Evolutionary conservation across 768 basidiomycete species (phyloP).

Genomic region (Erythrobasidium yunnanense): DNA sequence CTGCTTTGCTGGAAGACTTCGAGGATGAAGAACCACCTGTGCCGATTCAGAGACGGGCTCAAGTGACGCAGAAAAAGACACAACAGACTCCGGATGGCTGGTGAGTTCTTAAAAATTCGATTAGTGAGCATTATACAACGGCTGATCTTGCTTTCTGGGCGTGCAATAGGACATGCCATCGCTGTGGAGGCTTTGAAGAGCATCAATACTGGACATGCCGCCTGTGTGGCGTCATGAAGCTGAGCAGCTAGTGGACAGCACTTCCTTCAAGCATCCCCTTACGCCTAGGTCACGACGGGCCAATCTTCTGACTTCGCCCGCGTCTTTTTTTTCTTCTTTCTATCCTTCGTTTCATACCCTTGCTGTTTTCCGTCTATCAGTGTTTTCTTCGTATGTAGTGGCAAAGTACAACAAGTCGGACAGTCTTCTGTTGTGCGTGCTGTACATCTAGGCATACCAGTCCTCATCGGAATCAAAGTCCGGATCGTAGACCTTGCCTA

Average conservation of each 20-base stretch:
- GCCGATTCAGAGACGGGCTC: not conserved
- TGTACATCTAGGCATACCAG: too few species aligned
- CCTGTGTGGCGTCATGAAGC: constrained; percentile 2
- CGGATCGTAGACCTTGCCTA: too few species aligned
- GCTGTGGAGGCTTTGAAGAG: not conserved
- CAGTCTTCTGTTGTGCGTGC: not conserved
- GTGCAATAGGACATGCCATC: constrained; percentile 3
- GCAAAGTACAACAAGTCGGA: not conserved
- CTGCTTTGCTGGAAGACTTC: not conserved
- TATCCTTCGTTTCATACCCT: not conserved
- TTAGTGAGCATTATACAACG: not conserved
- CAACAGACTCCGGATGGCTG: too few species aligned
- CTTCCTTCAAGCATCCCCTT: too few species aligned
- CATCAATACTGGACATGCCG: constrained; percentile 16
- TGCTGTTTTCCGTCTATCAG: not conserved
- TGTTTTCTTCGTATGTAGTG: too few species aligned
- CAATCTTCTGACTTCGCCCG: not conserved
- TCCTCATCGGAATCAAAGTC: too few species aligned
- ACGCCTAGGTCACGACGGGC: too few species aligned
- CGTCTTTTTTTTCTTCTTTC: not conserved
- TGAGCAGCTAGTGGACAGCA: not conserved
- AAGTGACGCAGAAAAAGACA: not conserved
- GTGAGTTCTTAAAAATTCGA: too few species aligned
- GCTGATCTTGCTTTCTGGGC: not conserved
- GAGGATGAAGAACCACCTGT: not conserved